A percentile compares a stretch with the other conserved stretches of the same genome.
phyloP scores from a whole-genome alignment of 306 rosid species.

The Gillenia trifoliata region DNA sequence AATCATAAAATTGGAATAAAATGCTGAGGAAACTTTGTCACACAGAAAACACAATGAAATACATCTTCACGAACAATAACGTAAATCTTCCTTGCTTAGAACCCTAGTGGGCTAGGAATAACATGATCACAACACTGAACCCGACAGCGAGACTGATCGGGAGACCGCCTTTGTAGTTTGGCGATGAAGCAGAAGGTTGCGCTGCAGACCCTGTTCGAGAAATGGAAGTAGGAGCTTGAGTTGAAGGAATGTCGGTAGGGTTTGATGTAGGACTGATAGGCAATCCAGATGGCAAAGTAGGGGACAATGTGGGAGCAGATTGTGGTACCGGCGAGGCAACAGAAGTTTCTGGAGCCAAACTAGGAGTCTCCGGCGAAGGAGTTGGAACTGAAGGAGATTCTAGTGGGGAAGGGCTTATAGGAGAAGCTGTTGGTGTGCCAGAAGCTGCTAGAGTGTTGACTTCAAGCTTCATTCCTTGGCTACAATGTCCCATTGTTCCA shows the following conservation, averaged over 20 bases:
- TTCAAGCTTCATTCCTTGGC: conserved; percentile 69
- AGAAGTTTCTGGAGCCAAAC: not conserved
- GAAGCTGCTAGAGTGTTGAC: conserved; percentile 56
- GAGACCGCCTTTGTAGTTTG: conserved; percentile 19
- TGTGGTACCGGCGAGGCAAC: not conserved
- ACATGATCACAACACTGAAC: conserved; percentile 25
- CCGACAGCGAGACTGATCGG: conserved; percentile 26
- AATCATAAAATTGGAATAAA: not conserved
- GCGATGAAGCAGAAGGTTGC: conserved; percentile 38
- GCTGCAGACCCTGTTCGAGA: conserved; percentile 21
- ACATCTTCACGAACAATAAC: not conserved
- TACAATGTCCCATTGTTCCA: conserved; percentile 67
- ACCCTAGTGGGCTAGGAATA: conserved; percentile 39
- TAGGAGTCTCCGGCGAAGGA: conserved; percentile 13
- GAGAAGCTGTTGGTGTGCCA: conserved; percentile 40
- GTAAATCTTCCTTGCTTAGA: not conserved
- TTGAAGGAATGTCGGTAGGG: conserved; percentile 44
- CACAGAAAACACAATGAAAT: not conserved
- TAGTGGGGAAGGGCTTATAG: conserved; percentile 20
- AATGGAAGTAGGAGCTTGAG: conserved; percentile 27
- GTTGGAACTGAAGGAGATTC: conserved; percentile 25
- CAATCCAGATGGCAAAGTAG: not conserved
- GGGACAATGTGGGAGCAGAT: not conserved
- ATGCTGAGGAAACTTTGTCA: not conserved
- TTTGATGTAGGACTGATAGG: conserved; percentile 7